phyloP scores from a whole-genome alignment of 306 rosid genomes.

The Ormosia emarginata region DNA sequence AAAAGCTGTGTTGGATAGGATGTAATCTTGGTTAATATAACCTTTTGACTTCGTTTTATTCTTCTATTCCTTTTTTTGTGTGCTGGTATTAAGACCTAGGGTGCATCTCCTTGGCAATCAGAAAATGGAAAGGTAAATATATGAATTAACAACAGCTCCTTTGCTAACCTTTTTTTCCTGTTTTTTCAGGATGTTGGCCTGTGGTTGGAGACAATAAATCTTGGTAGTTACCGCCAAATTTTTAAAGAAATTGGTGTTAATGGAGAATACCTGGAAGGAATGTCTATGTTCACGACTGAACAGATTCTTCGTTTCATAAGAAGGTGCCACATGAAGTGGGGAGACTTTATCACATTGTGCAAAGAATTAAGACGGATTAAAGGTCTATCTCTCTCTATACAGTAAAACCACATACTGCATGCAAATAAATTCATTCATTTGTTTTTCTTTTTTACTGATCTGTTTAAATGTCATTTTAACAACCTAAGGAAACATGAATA shows the following conservation, averaged over 20 bases:
- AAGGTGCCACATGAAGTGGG: slow-evolving; percentile 99
- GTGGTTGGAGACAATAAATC: slow-evolving; percentile 96
- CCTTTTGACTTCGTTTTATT: not conserved
- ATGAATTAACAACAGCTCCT: not conserved
- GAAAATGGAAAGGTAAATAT: not conserved
- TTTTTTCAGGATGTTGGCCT: slow-evolving; percentile 88
- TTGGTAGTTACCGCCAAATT: slow-evolving; percentile 84
- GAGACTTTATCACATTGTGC: slow-evolving; percentile 94
- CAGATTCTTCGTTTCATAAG: slow-evolving; percentile 97
- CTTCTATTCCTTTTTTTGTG: too few species aligned
- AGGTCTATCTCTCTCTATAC: slow-evolving; percentile 46
- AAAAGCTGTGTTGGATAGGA: slow-evolving; percentile 1
- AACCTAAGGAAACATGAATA: not conserved
- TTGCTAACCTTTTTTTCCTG: slow-evolving; percentile 1
- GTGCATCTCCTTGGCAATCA: not conserved
- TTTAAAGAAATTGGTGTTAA: slow-evolving; percentile 94
- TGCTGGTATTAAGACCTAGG: not conserved
- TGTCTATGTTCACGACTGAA: slow-evolving; percentile 99
- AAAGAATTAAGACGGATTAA: slow-evolving; percentile 97
- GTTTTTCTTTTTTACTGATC: not conserved
- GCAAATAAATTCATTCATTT: not conserved
- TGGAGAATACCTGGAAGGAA: slow-evolving; percentile 98
- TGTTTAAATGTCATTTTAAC: slow-evolving; percentile 10
- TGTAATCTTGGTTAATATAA: not conserved
- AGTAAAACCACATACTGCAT: slow-evolving; percentile 1